Percentiles rank a stretch among this genome's conserved stretches.
These are phyloP conservation scores for Camillea tinctor DNA, from an alignment of 2,329 filamentous ascomycete genomes.

Conservation along the genomic window DNA sequence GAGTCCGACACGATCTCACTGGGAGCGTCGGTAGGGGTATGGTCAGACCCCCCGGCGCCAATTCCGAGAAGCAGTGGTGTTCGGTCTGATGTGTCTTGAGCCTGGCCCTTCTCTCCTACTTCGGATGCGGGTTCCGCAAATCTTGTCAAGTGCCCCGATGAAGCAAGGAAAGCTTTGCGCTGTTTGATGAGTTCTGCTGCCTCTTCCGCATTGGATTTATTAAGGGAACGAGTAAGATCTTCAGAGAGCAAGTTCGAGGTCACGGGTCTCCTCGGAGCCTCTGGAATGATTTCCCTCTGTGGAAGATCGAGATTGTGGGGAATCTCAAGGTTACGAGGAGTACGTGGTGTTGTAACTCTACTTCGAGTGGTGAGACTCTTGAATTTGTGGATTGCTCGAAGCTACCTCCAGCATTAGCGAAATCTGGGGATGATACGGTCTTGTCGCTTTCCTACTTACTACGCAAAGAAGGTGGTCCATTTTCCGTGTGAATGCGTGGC, in stretches of 20 bases:
- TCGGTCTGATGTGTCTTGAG: conserved; percentile 62
- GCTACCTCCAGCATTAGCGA: conserved; percentile 44
- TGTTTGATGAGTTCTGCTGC: conserved; percentile 49
- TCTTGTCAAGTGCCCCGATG: conserved; percentile 28
- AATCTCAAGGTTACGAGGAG: conserved; percentile 15
- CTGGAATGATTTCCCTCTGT: conserved; percentile 14
- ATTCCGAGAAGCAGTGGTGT: conserved; percentile 71
- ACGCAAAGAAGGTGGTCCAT: conserved; percentile 85
- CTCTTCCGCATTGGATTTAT: conserved; percentile 43
- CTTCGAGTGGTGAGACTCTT: conserved; percentile 66
- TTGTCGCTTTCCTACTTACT: conserved; percentile 44
- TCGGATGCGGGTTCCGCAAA: conserved; percentile 30
- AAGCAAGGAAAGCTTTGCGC: conserved; percentile 42
- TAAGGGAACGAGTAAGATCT: conserved; percentile 7
- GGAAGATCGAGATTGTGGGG: conserved; percentile 14
- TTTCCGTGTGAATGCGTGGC: conserved; percentile 84
- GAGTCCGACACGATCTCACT: conserved; percentile 70
- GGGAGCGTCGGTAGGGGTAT: conserved; percentile 32
- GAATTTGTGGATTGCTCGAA: conserved; percentile 90
- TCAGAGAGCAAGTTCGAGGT: conserved; percentile 10
- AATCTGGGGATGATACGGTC: conserved; percentile 2
- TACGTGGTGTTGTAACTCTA: conserved; percentile 28
- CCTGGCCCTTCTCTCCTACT: conserved; percentile 56
- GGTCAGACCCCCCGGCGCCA: conserved; percentile 60
- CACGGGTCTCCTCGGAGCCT: conserved; percentile 3